A percentile compares a stretch with the other conserved stretches of the same genome.
These are phyloP conservation scores for Apiospora marii DNA, from an alignment of 2,329 filamentous ascomycete species.

Conservation along the genomic window DNA sequence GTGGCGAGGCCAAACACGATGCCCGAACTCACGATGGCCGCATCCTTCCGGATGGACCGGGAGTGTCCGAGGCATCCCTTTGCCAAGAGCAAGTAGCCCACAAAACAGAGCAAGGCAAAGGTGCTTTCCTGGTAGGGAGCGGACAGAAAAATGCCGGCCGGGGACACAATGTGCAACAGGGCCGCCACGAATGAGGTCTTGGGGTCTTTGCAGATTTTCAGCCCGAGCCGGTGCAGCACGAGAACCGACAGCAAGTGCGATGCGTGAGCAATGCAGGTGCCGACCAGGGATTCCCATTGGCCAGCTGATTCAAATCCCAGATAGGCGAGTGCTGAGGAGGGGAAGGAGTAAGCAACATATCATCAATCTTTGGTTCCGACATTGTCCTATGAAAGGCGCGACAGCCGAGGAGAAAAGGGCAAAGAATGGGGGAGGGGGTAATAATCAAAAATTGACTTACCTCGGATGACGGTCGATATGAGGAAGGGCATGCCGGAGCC, in stretches of 20 bases:
- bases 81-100: slow-evolving; percentile 75
- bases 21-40: slow-evolving; percentile 68
- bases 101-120: slow-evolving; percentile 80
- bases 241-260: slow-evolving; percentile 80
- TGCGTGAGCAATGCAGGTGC: slow-evolving; percentile 72
- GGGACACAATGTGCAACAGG: slow-evolving; percentile 81
- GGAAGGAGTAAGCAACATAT: background rate
- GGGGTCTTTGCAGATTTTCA: slow-evolving; percentile 58
- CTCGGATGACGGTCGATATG: slow-evolving; percentile 47
- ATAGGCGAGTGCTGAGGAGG: slow-evolving; percentile 34
- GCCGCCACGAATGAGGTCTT: slow-evolving; percentile 73
- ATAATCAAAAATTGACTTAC: slow-evolving; percentile 35
- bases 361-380: background rate
- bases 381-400: background rate
- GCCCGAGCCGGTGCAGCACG: slow-evolving; percentile 72
- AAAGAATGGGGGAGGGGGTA: no score
- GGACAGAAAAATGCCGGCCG: slow-evolving; percentile 88
- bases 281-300: slow-evolving; percentile 58
- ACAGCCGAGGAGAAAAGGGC: background rate
- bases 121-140: slow-evolving; percentile 84
- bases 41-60: slow-evolving; percentile 48
- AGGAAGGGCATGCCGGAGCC: slow-evolving; percentile 57
- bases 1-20: slow-evolving; percentile 75
- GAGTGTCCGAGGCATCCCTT: slow-evolving; percentile 49
- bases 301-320: slow-evolving; percentile 37